Conservation (phyloP, 2,329 filamentous ascomycete genomes). For the Kalaharituber pfeilii region DNA sequence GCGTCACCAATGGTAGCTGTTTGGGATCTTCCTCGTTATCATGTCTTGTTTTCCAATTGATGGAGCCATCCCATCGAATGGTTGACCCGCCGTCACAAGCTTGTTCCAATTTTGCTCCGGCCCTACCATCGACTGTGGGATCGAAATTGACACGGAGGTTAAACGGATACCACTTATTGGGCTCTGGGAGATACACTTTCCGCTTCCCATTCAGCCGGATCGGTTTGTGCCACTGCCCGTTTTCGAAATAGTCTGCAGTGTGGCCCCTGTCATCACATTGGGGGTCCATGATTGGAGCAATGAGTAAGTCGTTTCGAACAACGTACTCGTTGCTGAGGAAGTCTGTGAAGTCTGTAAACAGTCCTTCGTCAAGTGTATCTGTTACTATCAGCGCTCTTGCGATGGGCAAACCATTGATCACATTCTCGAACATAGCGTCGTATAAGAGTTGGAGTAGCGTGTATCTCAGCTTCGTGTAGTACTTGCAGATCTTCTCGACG, state of each 20-base stretch:
- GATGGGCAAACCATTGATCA: slow-evolving; percentile 27
- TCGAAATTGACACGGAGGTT: slow-evolving; percentile 25
- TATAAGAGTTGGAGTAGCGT: slow-evolving; percentile 28
- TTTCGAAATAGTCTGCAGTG: slow-evolving; percentile 3
- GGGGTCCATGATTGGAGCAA: slow-evolving; percentile 23
- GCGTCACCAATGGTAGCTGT: slow-evolving; percentile 25
- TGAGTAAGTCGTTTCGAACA: slow-evolving; percentile 25
- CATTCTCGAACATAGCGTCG: slow-evolving; percentile 29
- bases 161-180: slow-evolving; percentile 26
- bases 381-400: slow-evolving; percentile 26
- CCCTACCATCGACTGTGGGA: slow-evolving; percentile 15
- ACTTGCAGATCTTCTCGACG: slow-evolving; percentile 24
- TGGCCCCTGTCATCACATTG: slow-evolving; percentile 5
- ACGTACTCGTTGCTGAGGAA: slow-evolving; percentile 26
- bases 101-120: slow-evolving; percentile 10
- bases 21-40: too few species aligned
- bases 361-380: slow-evolving; percentile 11
- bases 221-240: slow-evolving; percentile 13
- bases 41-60: slow-evolving; percentile 22
- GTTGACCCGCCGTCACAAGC: slow-evolving; percentile 22
- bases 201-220: too few species aligned
- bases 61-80: slow-evolving; percentile 23
- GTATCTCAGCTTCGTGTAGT: slow-evolving; percentile 27
- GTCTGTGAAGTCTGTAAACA: slow-evolving; percentile 10
- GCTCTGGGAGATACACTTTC: slow-evolving; percentile 26